phyloP scores from a whole-genome alignment of 768 basidiomycete genomes.

The Russula dissimulans region DNA sequence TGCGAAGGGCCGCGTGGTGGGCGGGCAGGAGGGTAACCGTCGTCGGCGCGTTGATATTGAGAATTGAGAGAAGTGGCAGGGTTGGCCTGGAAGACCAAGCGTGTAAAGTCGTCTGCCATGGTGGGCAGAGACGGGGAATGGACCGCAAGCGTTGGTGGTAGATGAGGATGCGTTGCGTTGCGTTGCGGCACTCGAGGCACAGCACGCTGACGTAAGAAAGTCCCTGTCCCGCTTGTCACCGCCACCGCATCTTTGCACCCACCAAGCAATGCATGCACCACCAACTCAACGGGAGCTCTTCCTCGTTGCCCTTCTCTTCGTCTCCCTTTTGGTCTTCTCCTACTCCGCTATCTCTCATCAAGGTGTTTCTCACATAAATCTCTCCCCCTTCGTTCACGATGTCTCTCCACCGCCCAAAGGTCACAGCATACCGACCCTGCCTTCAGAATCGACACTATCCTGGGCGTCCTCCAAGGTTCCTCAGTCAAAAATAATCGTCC shows the following conservation, averaged over 20 bases:
- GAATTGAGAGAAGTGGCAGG: constrained; percentile 41
- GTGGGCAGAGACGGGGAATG: background rate
- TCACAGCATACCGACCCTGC: constrained; percentile 6
- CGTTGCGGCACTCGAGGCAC: background rate
- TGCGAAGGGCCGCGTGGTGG: constrained; percentile 34
- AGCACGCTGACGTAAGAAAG: background rate
- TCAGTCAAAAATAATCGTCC: constrained; percentile 58
- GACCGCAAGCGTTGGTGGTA: background rate
- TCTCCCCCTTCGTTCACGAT: background rate
- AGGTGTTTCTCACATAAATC: background rate
- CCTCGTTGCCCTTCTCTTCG: constrained; percentile 24
- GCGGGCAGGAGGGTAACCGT: constrained; percentile 52
- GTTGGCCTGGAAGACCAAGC: constrained; percentile 63
- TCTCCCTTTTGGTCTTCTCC: constrained; percentile 21
- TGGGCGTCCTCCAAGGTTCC: constrained; percentile 34
- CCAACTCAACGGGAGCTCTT: constrained; percentile 27
- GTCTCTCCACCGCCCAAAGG: background rate
- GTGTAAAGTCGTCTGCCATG: constrained; percentile 67
- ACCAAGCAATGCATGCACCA: constrained; percentile 9
- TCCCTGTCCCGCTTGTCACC: no score
- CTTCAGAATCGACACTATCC: constrained; percentile 8
- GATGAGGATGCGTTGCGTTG: background rate
- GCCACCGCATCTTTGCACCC: no score
- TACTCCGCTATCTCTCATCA: background rate
- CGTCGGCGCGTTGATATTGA: constrained; percentile 41